Base-by-base conservation (phyloP, 352 stramenopile genomes). In the Thalassiosira exigua region DNA sequence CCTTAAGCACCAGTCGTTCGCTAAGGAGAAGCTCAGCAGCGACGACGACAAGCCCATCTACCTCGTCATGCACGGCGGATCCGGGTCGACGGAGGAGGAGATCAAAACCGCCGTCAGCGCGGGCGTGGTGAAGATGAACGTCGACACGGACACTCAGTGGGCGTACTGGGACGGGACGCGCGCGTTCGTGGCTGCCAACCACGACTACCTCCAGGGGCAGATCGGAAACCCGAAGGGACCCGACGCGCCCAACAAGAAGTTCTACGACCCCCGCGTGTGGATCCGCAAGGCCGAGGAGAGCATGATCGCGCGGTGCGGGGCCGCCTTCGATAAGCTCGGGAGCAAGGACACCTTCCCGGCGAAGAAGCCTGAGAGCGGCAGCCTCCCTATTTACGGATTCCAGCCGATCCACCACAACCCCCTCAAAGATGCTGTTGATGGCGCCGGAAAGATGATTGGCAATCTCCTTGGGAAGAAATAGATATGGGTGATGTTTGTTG, bases 121-220 rank as follows among this genome's bases (percentile, higher is more conserved):
- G 70, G 97, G 97, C 82, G 96, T 98, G 51, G 95, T 98, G 75
- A 99, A 99, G 94, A 99, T 99, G 97, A 99, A 99, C 95, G 98
- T 99, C 84, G 97, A 99, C 92, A 99, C 97, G 74, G 97, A 99
- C 90, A 99, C 96, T 69, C 96, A 99, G 93, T 99, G 96, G 96
- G 95, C 96, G 57, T 99, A 98, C 96, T 99, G 96, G 97, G 95
- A 99, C 85, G 97, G 97, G 81, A 93, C 99, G 69, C 89, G 89
- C 56, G 93, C 95, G 81, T 99, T 98, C 84, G 98, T 99, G 90
- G 91, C 96, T 75, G 94, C 95, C 67, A 98, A 99, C 93, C 97
- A 98, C 90, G 96, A 95, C 70, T 99, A 98, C 91, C 84, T 99
- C 30, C 97, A 99, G 85, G 92, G 88, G 87, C 96, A 99, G 90